Evolutionary conservation across 495 filamentous ascomycete species (phyloP).

Genomic region (Xylaria scruposa): DNA sequence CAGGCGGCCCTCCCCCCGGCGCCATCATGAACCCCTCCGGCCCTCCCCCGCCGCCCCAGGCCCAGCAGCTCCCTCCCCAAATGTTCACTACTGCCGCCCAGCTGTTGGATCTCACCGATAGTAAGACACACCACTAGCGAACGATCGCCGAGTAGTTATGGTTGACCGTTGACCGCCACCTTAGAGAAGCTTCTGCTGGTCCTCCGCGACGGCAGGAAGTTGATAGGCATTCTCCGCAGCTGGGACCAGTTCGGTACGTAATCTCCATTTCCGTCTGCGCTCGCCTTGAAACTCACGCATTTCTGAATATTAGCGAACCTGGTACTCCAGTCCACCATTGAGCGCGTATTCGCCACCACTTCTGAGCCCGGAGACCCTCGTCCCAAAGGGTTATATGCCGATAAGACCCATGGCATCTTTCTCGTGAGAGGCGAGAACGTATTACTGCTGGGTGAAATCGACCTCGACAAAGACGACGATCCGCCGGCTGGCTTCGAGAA

Average conservation of each 20-base stretch:
- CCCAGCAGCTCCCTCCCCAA: slow-evolving; percentile 74
- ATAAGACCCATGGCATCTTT: slow-evolving; percentile 81
- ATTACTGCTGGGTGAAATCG: slow-evolving; percentile 89
- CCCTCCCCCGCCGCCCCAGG: slow-evolving; percentile 49
- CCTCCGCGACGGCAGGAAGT: slow-evolving; percentile 89
- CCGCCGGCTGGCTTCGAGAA: slow-evolving; percentile 71
- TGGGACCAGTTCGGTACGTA: slow-evolving; percentile 96
- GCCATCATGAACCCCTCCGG: slow-evolving; percentile 34
- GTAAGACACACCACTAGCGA: slow-evolving; percentile 63
- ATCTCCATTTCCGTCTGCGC: slow-evolving; percentile 17
- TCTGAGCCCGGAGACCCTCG: slow-evolving; percentile 33
- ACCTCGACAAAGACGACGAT: slow-evolving; percentile 93
- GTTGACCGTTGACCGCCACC: slow-evolving; percentile 31
- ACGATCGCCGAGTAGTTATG: slow-evolving; percentile 5
- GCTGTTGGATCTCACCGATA: slow-evolving; percentile 93
- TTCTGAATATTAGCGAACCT: slow-evolving; percentile 74
- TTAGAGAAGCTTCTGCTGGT: slow-evolving; percentile 91
- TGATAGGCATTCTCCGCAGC: slow-evolving; percentile 89
- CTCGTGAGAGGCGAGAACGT: slow-evolving; percentile 95
- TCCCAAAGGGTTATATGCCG: slow-evolving; percentile 69
- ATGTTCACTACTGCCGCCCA: slow-evolving; percentile 99
- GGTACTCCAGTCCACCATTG: slow-evolving; percentile 88
- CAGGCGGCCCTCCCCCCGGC: slow-evolving; percentile 33
- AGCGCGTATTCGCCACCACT: slow-evolving; percentile 74
- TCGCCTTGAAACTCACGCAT: slow-evolving; percentile 17